Percentiles rank a stretch among this genome's conserved stretches.
Evolutionary conservation across 495 filamentous ascomycete genomes (phyloP).

Genomic region (Aspergillus affinis): DNA sequence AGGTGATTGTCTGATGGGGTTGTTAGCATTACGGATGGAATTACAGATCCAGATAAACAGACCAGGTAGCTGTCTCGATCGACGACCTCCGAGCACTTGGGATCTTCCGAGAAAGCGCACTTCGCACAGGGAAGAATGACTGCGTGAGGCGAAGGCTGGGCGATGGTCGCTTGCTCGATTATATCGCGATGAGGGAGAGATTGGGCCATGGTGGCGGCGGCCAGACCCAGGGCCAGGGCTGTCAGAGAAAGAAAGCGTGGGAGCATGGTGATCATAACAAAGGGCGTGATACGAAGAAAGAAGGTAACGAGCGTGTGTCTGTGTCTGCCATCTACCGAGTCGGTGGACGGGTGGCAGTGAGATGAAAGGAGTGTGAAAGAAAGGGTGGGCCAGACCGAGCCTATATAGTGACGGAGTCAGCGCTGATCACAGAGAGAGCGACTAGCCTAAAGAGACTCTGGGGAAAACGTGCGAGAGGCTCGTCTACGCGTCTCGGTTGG

Average conservation of each 20-base stretch:
- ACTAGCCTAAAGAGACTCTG: too few species aligned
- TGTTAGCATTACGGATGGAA: conserved; percentile 9
- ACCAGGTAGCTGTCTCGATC: conserved; percentile 28
- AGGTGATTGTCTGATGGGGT: conserved; percentile 36
- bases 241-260: conserved; percentile 12
- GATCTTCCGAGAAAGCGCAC: conserved; percentile 13
- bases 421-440: too few species aligned
- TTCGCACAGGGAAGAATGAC: conserved; percentile 27
- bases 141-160: conserved; percentile 19
- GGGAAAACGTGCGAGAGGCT: too few species aligned
- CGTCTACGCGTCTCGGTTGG: too few species aligned
- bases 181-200: conserved; percentile 6
- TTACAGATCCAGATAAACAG: conserved; percentile 1
- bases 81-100: conserved; percentile 15
- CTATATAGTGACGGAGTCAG: too few species aligned
- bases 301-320: neutral
- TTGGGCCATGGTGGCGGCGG: conserved; percentile 10
- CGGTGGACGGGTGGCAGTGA: too few species aligned
- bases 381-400: neutral
- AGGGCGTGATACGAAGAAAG: neutral
- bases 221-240: conserved; percentile 5
- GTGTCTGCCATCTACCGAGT: too few species aligned
- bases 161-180: neutral
- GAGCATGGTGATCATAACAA: conserved; percentile 9
- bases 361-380: neutral